Percentiles rank a stretch among this genome's conserved stretches.
These are phyloP conservation scores for Chlorella sp. DNA, from an alignment of 139 green algal genomes.

Conservation along the genomic window DNA sequence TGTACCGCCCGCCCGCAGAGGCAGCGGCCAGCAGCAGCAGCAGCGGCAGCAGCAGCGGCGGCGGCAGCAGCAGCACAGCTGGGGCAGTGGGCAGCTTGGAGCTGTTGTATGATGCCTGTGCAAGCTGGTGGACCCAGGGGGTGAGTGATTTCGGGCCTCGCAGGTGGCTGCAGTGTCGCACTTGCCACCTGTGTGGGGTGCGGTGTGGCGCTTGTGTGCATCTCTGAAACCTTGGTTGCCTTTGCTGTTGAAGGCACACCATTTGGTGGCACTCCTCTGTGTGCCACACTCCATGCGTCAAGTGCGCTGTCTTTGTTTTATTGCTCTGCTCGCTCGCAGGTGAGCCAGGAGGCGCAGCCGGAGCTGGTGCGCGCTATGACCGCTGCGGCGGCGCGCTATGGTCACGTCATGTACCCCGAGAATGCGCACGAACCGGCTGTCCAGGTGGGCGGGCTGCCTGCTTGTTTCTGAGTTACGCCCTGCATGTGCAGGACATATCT, in stretches of 20 bases:
- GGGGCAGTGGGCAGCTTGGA: conserved; percentile 37
- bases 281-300: too few relatives aligned
- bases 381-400: conserved; percentile 83
- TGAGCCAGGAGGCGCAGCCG: conserved; percentile 64
- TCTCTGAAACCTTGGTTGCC: too few relatives aligned
- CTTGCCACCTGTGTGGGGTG: too few relatives aligned
- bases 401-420: conserved; percentile 97
- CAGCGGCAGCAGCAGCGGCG: neutral
- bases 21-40: neutral
- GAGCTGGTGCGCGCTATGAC: conserved; percentile 72
- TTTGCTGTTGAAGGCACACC: too few relatives aligned
- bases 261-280: too few relatives aligned
- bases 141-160: neutral
- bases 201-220: too few relatives aligned
- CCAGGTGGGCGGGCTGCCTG: neutral
- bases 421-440: conserved; percentile 76
- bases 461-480: neutral
- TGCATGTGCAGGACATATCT: too few relatives aligned
- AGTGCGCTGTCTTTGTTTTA: too few relatives aligned
- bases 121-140: conserved; percentile 98
- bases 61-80: neutral
- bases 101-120: conserved; percentile 87
- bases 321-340: conserved; percentile 47
- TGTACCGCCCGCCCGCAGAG: conserved; percentile 44
- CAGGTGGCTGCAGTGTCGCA: neutral